Percentiles rank a stretch among this genome's conserved stretches.
These are phyloP conservation scores for Physcomitrium patens DNA, from an alignment of 225 moss, liverwort and hornwort species.

Conservation along the genomic window DNA sequence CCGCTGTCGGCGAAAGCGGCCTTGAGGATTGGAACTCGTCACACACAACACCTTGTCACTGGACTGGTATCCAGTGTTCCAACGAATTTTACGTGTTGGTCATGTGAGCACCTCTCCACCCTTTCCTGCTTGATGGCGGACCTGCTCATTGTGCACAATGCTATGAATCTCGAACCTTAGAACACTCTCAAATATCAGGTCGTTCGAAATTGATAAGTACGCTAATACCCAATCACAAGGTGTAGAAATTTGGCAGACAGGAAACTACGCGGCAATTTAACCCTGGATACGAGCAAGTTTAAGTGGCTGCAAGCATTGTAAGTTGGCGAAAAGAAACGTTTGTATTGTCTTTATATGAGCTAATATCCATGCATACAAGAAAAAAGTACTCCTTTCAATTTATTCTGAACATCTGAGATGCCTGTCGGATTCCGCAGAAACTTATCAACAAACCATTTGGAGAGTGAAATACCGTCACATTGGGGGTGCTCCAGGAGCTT, in stretches of 20 bases:
- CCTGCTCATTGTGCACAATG: neutral
- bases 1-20: conserved; percentile 26
- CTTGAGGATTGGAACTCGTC: conserved; percentile 48
- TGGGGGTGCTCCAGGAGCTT: conserved; percentile 45
- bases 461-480: conserved; percentile 46
- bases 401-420: conserved; percentile 5
- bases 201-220: conserved; percentile 2
- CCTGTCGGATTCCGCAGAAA: conserved; percentile 37
- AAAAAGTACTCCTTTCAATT: neutral
- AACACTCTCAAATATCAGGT: neutral
- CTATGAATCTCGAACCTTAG: neutral
- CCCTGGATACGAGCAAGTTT: conserved; percentile 48
- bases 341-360: neutral
- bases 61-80: conserved; percentile 60
- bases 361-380: neutral
- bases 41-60: conserved; percentile 57
- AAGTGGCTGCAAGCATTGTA: conserved; percentile 51
- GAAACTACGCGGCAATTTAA: conserved; percentile 44
- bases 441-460: conserved; percentile 53
- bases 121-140: conserved; percentile 4
- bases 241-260: conserved; percentile 55
- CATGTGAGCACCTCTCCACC: conserved; percentile 42
- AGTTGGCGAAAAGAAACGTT: conserved; percentile 28
- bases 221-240: neutral
- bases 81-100: conserved; percentile 36